Evolutionary conservation across 306 rosid species (phyloP), one percentile per base, ranked within the genome.

Genomic region (Alnus rubra): DNA sequence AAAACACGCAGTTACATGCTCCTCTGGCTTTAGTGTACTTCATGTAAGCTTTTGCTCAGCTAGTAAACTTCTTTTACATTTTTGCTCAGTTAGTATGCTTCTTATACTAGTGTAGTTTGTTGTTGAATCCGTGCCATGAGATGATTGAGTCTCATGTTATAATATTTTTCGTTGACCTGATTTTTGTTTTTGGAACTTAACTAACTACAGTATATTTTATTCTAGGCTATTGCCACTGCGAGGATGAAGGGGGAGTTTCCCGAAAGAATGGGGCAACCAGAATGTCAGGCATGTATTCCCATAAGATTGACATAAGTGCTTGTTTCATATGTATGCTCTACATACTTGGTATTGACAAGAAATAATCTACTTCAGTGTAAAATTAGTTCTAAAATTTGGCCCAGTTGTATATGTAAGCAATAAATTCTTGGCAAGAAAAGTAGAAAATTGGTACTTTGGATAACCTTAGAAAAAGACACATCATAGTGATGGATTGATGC

Each of bases 201-300:
- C 65, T 70, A 64, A 18, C 73, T 84, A 64, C 73, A 78, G 82
- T 75, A 74, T 76, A 69, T 69, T 63, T 31, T 79, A 75, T 81
- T 71, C 78, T 85, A 94, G 98, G 98, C 98, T 73, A 92, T 94
- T 88, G 98, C 98, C 31, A 82, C 98, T 62, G 97, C 98, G 74
- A 85, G 97, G 88, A 92, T 94, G 98, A 94, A 94, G 80, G 98
- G 98, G 50, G 98, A 94, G 76, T 92, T 84, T 83, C 98, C 98
- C 12, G 98, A 94, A 88, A 89, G 98, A 84, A 78, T 87, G 68
- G 98, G 98, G 77, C 98, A 94, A 83, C 95, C 97, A 39, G 98
- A 94, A 86, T 94, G 98, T 84, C 98, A 94, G 97, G 98, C 87
- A 92, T 75, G 97, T 89, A 69, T 84, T 82, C 50, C 72, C 31